phyloP scores from a whole-genome alignment of 2,329 filamentous ascomycete species.

The Penicillium crustosum region DNA sequence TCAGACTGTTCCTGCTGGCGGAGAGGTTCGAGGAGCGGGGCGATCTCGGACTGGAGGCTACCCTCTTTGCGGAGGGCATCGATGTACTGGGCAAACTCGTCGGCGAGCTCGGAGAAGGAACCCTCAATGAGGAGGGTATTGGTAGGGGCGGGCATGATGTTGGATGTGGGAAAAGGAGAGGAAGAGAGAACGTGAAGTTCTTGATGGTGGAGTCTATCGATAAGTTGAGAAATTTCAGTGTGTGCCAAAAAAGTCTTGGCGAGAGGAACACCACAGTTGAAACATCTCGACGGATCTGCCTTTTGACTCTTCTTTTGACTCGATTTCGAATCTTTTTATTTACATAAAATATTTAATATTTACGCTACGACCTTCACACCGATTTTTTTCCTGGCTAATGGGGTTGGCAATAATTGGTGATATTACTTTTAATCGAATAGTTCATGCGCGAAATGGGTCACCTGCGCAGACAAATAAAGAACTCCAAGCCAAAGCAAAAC shows the following conservation, averaged over 20 bases:
- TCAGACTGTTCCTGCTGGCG: conserved; percentile 55
- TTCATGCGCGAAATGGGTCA: conserved; percentile 1
- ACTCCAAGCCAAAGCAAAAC: conserved; percentile 6
- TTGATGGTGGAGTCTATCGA: conserved; percentile 40
- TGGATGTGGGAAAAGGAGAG: conserved; percentile 20
- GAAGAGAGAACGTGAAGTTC: conserved; percentile 22
- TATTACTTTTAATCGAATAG: conserved; percentile 12
- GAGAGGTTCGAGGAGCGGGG: conserved; percentile 63
- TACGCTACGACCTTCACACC: not conserved
- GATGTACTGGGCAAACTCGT: conserved; percentile 93
- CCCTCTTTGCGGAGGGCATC: conserved; percentile 72
- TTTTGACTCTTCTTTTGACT: not conserved
- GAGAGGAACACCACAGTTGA: conserved; percentile 22
- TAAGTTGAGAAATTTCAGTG: conserved; percentile 45
- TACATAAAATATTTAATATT: not conserved
- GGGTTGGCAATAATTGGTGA: conserved; percentile 1
- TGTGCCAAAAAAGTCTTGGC: conserved; percentile 44
- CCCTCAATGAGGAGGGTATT: conserved; percentile 79
- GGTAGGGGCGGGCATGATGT: conserved; percentile 58
- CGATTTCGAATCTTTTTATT: not conserved
- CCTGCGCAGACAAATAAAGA: conserved; percentile 7
- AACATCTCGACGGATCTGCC: conserved; percentile 7
- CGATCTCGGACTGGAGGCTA: conserved; percentile 62
- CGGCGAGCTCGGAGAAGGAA: conserved; percentile 85
- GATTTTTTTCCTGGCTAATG: not conserved